Base-by-base conservation (phyloP, 2,329 filamentous ascomycete species). In the Phyllosticta citriasiana region DNA sequence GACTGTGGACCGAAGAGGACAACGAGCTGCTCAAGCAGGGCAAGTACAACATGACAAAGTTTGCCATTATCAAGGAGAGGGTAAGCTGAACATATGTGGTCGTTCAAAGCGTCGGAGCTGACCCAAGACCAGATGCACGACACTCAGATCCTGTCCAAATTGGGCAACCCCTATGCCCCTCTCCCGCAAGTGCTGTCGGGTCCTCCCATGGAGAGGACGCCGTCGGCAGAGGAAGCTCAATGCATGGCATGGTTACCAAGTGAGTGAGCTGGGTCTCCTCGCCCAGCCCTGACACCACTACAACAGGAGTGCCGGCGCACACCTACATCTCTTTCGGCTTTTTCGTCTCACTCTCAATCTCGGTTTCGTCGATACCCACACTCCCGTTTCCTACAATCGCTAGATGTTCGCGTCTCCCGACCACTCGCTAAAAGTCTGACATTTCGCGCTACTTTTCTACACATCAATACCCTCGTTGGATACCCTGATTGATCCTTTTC, bases 1-100 rank as follows among this genome's bases (percentile, higher is more conserved):
- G 80, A 24, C 71, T 76, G 1, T 82, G 80, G 80, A 77, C 76
- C 24, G 78, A 81, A n/a, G 69, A 71, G 19, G 80, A 82, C 62
- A 72, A 75, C 63, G 79, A 79, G 12, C 70, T 82, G 30, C 75
- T 74, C 59, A 71, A 76, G 67, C 75, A 79, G 65, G 79, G 82
- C 64, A 80, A 80, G 68, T 82, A 78, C 78, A 76, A 76, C 58
- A 78, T 78, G 65, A 76, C 73, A 69, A 81, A 81, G 67, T 82
- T 80, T 68, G 79, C 82, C 55, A 81, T 82, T 63, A 80, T 82
- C 64, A 71, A 74, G 58, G 71, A 75, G 59, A 81, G 81, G 74
- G 80, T 80, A 47, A 47, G 40, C 40, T n/a, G 16, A n/a, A n/a
- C 14, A 6, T 16, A 4, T 47, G 16, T 47, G 14, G 6, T n/a